These are phyloP conservation scores for Limonium bicolor DNA, from an alignment of 148 eudicot genomes.

Conservation along the genomic window DNA sequence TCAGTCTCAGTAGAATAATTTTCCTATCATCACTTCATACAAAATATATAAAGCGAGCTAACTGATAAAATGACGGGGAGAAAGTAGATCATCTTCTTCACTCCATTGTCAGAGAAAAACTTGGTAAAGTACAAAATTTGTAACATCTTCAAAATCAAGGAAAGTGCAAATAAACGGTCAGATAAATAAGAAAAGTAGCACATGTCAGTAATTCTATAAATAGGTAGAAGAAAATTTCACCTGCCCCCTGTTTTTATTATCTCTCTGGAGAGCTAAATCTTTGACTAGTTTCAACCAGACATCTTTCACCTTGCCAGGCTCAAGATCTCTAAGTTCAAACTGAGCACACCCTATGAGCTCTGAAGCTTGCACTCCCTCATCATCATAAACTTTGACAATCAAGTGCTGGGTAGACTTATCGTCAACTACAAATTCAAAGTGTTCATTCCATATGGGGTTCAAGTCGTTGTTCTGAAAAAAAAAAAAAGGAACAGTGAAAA, in stretches of 20 bases:
- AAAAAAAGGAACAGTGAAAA: neutral
- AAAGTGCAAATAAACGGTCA: neutral
- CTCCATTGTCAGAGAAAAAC: neutral
- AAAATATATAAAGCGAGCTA: no score
- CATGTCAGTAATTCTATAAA: no score
- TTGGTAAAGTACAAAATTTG: no score
- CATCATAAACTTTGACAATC: slow-evolving; percentile 75
- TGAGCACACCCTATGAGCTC: slow-evolving; percentile 85
- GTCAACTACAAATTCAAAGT: slow-evolving; percentile 83
- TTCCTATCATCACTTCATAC: no score
- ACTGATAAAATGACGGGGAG: no score
- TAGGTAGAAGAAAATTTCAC: no score
- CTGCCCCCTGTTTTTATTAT: slow-evolving; percentile 87
- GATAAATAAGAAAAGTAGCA: neutral
- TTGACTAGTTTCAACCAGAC: slow-evolving; percentile 91
- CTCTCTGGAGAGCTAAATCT: slow-evolving; percentile 88
- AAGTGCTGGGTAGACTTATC: slow-evolving; percentile 80
- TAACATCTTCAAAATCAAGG: no score
- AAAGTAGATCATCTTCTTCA: no score
- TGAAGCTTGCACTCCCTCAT: slow-evolving; percentile 82
- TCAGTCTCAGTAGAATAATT: no score
- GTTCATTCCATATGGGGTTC: slow-evolving; percentile 97
- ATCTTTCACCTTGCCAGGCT: slow-evolving; percentile 89
- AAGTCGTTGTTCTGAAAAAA: slow-evolving; percentile 56
- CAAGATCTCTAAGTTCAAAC: slow-evolving; percentile 54